Evolutionary conservation across 2,329 filamentous ascomycete genomes (phyloP).

Genomic region (Xylaria multiplex): DNA sequence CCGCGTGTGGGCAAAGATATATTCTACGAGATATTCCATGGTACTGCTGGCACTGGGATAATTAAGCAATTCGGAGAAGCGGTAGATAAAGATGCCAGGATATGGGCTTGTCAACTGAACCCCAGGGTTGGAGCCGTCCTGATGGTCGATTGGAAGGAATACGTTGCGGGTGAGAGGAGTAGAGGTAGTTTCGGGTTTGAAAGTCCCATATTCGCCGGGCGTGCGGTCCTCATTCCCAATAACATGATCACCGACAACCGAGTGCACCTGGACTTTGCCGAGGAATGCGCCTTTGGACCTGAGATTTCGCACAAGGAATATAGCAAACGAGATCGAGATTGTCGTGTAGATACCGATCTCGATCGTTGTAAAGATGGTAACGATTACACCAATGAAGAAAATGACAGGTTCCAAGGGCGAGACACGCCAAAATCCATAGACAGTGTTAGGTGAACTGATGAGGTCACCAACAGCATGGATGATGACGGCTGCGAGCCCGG

Average conservation of each 20-base stretch:
- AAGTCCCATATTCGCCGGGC: constrained; percentile 66
- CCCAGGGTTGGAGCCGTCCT: constrained; percentile 90
- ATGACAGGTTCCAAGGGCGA: constrained; percentile 90
- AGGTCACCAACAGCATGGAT: constrained; percentile 95
- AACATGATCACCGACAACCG: constrained; percentile 80
- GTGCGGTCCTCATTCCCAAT: constrained; percentile 68
- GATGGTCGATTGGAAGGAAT: constrained; percentile 86
- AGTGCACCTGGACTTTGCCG: constrained; percentile 84
- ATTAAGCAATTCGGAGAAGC: constrained; percentile 94
- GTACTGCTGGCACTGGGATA: constrained; percentile 94
- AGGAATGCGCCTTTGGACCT: constrained; percentile 86
- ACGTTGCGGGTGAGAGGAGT: constrained; percentile 69
- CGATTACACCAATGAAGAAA: constrained; percentile 91
- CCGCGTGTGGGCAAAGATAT: constrained; percentile 76
- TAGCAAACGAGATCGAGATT: constrained; percentile 76
- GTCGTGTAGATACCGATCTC: constrained; percentile 94
- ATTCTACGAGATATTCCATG: constrained; percentile 77
- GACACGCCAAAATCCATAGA: constrained; percentile 96
- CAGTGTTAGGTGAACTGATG: constrained; percentile 87
- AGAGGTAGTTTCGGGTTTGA: constrained; percentile 54
- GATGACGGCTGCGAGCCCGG: constrained; percentile 85
- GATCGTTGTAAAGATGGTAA: constrained; percentile 88
- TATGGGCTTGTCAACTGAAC: constrained; percentile 83
- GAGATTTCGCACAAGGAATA: constrained; percentile 85
- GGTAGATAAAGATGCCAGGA: constrained; percentile 94